Evolutionary conservation across 1,284 basidiomycete species (phyloP).

Genomic region (Microstroma glucosiphilum): DNA sequence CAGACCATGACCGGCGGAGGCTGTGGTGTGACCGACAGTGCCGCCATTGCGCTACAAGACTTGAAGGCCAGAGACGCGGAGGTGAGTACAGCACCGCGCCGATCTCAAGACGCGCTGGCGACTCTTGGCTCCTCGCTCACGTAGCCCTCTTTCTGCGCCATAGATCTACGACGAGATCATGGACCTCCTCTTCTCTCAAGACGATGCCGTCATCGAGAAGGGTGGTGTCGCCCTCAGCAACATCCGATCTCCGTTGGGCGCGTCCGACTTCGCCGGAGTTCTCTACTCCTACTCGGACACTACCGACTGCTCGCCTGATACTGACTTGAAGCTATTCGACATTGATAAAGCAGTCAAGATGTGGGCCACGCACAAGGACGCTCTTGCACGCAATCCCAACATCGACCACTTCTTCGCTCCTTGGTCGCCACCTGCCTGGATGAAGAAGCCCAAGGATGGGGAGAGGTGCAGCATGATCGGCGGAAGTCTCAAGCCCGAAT

Average conservation of each 20-base stretch:
- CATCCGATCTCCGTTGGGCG: conserved; percentile 31
- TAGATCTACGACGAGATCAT: conserved; percentile 26
- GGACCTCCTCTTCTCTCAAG: conserved; percentile 27
- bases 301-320: conserved; percentile 24
- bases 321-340: conserved; percentile 22
- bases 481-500: conserved; percentile 22
- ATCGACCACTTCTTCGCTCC: conserved; percentile 25
- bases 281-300: conserved; percentile 38
- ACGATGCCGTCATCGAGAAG: conserved; percentile 15
- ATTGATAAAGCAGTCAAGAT: conserved; percentile 34
- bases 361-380: conserved; percentile 25
- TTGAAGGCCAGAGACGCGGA: conserved; percentile 23
- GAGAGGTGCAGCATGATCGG: conserved; percentile 17
- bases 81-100: conserved; percentile 9
- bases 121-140: no score
- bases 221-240: conserved; percentile 29
- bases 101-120: no score
- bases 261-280: conserved; percentile 24
- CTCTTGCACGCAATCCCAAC: conserved; percentile 19
- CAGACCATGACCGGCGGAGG: background rate
- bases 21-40: conserved; percentile 27
- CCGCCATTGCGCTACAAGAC: conserved; percentile 30
- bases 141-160: no score
- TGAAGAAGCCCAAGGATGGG: conserved; percentile 24
- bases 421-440: conserved; percentile 37